phyloP scores from a whole-genome alignment of 2,329 filamentous ascomycete species.

The Samsoniella hepiali region DNA sequence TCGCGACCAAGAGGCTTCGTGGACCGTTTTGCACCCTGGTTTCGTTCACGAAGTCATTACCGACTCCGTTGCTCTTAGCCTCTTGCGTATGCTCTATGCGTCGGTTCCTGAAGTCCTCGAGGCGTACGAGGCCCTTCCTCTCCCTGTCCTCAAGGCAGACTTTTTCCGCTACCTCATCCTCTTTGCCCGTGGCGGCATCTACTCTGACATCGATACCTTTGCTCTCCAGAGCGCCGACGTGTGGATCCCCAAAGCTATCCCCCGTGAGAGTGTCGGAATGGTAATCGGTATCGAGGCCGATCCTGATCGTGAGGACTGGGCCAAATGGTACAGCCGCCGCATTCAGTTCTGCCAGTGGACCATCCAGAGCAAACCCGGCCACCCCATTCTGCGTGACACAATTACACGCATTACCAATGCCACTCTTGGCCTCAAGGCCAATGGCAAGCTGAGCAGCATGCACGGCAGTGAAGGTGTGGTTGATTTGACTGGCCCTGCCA shows the following conservation, averaged over 20 bases:
- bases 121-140: constrained; percentile 69
- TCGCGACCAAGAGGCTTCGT: constrained; percentile 81
- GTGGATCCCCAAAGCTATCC: constrained; percentile 80
- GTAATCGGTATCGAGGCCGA: constrained; percentile 96
- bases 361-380: constrained; percentile 91
- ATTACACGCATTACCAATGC: constrained; percentile 82
- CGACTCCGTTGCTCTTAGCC: constrained; percentile 77
- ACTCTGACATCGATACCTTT: constrained; percentile 88
- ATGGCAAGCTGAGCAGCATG: constrained; percentile 59
- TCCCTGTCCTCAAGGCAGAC: constrained; percentile 75
- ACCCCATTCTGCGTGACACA: constrained; percentile 84
- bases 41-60: constrained; percentile 97
- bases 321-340: constrained; percentile 89
- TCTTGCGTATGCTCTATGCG: constrained; percentile 84
- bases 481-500: constrained; percentile 88
- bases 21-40: constrained; percentile 80
- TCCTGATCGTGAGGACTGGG: constrained; percentile 88
- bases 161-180: constrained; percentile 74
- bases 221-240: constrained; percentile 79
- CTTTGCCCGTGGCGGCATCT: constrained; percentile 61
- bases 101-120: constrained; percentile 75
- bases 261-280: constrained; percentile 74
- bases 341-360: constrained; percentile 99
- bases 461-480: constrained; percentile 68
- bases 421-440: constrained; percentile 68